phyloP scores from a whole-genome alignment of 106 monocot species.

The Apostasia shenzhenica region DNA sequence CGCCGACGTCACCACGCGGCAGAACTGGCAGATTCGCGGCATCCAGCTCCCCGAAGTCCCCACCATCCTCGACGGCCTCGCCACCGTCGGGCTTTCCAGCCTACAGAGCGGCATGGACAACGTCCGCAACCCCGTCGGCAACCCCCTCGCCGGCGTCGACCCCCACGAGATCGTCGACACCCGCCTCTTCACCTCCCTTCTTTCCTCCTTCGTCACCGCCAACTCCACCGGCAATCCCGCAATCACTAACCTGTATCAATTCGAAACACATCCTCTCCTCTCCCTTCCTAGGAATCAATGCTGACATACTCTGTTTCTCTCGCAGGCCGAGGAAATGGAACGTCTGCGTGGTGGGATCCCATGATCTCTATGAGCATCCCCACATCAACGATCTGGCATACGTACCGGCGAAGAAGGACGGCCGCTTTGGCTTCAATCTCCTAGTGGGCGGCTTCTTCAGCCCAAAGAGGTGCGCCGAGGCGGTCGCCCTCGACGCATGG shows the following conservation, averaged over 20 bases:
- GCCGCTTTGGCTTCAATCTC: conserved; percentile 85
- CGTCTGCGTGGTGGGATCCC: conserved; percentile 83
- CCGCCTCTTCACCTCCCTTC: conserved; percentile 58
- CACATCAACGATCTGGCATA: conserved; percentile 98
- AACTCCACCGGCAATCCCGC: conserved; percentile 58
- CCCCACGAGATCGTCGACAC: conserved; percentile 91
- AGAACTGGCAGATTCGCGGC: conserved; percentile 97
- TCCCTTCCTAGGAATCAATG: neutral
- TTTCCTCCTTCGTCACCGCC: conserved; percentile 58
- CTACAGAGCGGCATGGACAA: conserved; percentile 99
- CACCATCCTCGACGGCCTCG: conserved; percentile 61
- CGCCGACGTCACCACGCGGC: conserved; percentile 85
- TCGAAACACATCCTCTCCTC: no score
- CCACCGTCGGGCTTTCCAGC: conserved; percentile 68
- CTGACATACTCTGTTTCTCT: neutral
- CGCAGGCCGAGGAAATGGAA: conserved; percentile 97
- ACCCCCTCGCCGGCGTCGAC: conserved; percentile 87
- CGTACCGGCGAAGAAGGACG: conserved; percentile 78
- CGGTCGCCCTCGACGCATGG: conserved; percentile 87
- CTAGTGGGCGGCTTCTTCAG: conserved; percentile 95
- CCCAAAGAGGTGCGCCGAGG: conserved; percentile 90
- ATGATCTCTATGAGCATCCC: conserved; percentile 93
- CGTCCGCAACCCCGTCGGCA: conserved; percentile 92
- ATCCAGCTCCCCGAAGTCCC: conserved; percentile 78
- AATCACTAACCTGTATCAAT: conserved; percentile 71